Evolutionary conservation across 805 yeast genomes (phyloP), one percentile per base, ranked within the genome.

Genomic region (Candida dajiaensis): DNA sequence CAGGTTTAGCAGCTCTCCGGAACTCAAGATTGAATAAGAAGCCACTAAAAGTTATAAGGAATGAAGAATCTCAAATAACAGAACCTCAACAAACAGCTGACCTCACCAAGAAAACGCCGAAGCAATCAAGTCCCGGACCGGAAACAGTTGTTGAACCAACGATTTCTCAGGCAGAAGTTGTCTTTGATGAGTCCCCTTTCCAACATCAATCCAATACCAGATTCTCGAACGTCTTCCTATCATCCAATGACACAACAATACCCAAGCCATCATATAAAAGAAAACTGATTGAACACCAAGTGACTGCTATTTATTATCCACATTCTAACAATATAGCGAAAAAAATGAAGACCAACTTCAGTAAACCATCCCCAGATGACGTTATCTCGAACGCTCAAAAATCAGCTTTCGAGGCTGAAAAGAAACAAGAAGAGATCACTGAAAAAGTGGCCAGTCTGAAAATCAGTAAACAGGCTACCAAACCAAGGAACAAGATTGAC

Each of bases 361-460:
- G 65, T 12, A 70, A 73, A 50, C 89, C 89, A 15, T 85, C 95
- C 54, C 97, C 97, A 6, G 97, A 90, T 66, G 96, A 89, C 58
- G 63, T 72, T 42, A 73, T 85, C 3, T 58, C 77, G 43, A 63
- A 67, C 37, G 88, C 89, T 1, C 94, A 85, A 62, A 66, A 68
- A 4, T 51, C 57, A 10, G 76, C 77, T 0, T 65, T 77, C 44
- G 66, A 67, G 16, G 61, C 65, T 20, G 64, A 67, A 3, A 59
- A 67, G 15, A 63, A 63, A 42, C 39, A 55, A 18, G 53, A 56
- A n/a, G 54, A 56, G 37, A 45, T 58, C 38, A 53, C 55, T 18
- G 48, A 53, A 48, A 52, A 57, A 20, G 50, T 53, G 16, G 43
- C 57, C 19, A 36, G 47, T 42, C 48, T 35, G 43, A 50, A 42